These are phyloP conservation scores for Neonectria magnoliae DNA, from an alignment of 2,329 filamentous ascomycete species.

Conservation along the genomic window DNA sequence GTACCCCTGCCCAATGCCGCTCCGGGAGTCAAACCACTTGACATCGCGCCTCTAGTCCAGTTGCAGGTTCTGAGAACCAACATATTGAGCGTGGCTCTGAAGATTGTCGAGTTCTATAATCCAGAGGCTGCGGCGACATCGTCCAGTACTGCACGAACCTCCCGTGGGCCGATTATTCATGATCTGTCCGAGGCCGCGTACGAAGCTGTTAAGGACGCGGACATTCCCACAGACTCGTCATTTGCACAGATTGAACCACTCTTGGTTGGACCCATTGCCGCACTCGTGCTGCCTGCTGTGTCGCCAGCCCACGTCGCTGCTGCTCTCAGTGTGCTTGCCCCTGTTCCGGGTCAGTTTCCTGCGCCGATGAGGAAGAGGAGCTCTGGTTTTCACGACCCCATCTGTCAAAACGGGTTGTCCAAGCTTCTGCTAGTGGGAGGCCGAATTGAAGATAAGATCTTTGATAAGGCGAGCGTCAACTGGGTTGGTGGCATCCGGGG, in stretches of 20 bases:
- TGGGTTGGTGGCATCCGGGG: slow-evolving; percentile 80
- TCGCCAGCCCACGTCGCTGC: slow-evolving; percentile 86
- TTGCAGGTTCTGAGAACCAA: slow-evolving; percentile 88
- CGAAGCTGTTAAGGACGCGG: slow-evolving; percentile 54
- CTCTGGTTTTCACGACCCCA: slow-evolving; percentile 82
- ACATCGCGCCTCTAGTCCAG: slow-evolving; percentile 72
- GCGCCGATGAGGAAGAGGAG: slow-evolving; percentile 79
- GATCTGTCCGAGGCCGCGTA: slow-evolving; percentile 66
- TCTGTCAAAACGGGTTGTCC: slow-evolving; percentile 82
- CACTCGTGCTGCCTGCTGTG: slow-evolving; percentile 82
- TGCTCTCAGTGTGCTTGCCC: slow-evolving; percentile 80
- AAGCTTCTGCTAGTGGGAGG: slow-evolving; percentile 91
- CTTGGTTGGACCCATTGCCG: slow-evolving; percentile 81
- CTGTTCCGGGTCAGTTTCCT: slow-evolving; percentile 77
- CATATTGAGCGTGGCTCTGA: slow-evolving; percentile 87
- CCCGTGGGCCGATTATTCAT: slow-evolving; percentile 52
- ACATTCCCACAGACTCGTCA: slow-evolving; percentile 50
- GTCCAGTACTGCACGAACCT: slow-evolving; percentile 44
- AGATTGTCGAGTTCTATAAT: slow-evolving; percentile 85
- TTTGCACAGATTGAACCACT: slow-evolving; percentile 76
- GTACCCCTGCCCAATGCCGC: slow-evolving; percentile 49
- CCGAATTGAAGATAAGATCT: slow-evolving; percentile 84
- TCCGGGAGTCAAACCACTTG: slow-evolving; percentile 46
- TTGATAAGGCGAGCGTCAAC: slow-evolving; percentile 76
- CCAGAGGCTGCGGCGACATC: slow-evolving; percentile 53